Evolutionary conservation across 805 yeast genomes (phyloP), one percentile per base, ranked within the genome.

Genomic region (Lipomyces mesembrius): DNA sequence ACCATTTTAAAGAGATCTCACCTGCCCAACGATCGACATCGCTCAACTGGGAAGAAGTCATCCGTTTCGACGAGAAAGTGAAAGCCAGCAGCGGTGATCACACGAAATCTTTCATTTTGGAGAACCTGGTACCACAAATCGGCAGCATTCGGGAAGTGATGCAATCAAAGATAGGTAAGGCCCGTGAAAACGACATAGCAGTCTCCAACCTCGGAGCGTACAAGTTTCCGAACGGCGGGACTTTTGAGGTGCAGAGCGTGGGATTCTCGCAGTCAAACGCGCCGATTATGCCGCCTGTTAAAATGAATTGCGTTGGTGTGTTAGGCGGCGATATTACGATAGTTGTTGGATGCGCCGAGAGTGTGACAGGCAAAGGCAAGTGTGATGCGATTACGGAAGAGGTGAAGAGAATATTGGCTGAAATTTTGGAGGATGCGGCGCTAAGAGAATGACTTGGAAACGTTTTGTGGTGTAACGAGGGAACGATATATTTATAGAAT

Each of bases 141-240:
- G 64, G 57, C 60, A 54, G 49, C 12, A 56, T 61, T 9, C 53
- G 49, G 22, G 49, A 46, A 20, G 34, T 22, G 54, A 39, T 61
- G 46, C 43, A 29, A 29, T 35, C 27, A 29, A 51, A 57, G 32
- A 25, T 61, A 6, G 64, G 64, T 4, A 39, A 25, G 12, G 32
- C 29, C 17, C 54, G 64, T 12, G 53, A 35, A 12, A 22, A 29
- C 37, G 60, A 57, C 11, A 43, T 60, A 1, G 66, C 53, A n/a
- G 46, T 63, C 20, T 59, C 66, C 25, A 63, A 63, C 46, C 29
- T 63, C 20, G 66, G 66, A 22, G 64, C 65, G 56, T n/a, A 43
- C 11, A 35, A 25, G 37, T 57, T 63, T 22, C 29, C 49, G 4
- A 49, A 49, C 11, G 49, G 49, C 1, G 64, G 25, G 14, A 22